These are phyloP conservation scores for Venturia oleaginea DNA, from an alignment of 2,329 filamentous ascomycete genomes.

Conservation along the genomic window DNA sequence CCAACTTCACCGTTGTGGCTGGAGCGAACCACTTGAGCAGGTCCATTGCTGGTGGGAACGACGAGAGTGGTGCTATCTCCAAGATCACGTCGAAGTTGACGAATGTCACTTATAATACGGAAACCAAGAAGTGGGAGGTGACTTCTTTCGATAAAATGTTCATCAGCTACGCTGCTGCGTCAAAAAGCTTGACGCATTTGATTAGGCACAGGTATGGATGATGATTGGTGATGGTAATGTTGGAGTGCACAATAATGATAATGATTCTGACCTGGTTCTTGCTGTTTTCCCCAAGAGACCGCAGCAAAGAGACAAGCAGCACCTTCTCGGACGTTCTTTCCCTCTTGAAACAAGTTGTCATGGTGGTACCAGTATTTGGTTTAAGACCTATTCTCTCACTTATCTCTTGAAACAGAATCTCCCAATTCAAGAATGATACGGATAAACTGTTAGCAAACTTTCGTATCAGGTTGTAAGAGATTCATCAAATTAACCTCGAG, in stretches of 20 bases:
- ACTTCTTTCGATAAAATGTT: neutral
- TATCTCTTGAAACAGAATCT: no score
- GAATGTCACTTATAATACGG: conserved; percentile 2
- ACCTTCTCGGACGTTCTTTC: no score
- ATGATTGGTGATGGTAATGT: neutral
- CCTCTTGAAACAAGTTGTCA: no score
- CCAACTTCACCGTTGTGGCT: conserved; percentile 58
- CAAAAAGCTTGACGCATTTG: neutral
- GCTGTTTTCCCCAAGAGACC: no score
- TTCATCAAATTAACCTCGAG: no score
- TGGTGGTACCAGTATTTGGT: no score
- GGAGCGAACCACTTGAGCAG: conserved; percentile 51
- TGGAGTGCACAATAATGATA: neutral
- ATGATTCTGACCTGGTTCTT: neutral
- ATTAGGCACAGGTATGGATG: neutral
- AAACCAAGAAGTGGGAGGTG: neutral
- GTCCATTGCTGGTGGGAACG: conserved; percentile 39
- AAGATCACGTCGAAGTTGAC: conserved; percentile 25
- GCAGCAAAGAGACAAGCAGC: no score
- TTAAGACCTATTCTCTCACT: no score
- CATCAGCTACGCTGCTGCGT: neutral
- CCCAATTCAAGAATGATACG: no score
- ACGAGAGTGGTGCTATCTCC: conserved; percentile 49
- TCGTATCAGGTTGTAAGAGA: no score
- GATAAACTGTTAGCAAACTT: no score